Evolutionary conservation across 305 asterid genomes (phyloP).

Genomic region (Fraxinus floribunda): DNA sequence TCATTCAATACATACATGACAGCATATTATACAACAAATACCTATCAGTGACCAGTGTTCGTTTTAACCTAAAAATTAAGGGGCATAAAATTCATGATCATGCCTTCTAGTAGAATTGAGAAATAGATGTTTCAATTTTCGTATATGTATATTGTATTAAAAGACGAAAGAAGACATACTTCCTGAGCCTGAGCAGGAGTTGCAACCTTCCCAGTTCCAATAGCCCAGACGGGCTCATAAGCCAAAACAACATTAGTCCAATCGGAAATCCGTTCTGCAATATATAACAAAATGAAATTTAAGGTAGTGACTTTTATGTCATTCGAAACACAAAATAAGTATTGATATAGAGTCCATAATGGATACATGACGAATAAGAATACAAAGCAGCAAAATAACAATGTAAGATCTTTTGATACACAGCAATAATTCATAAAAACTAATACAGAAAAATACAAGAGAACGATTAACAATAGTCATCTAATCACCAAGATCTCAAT

Average conservation of each 20-base stretch:
- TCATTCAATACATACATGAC: neutral
- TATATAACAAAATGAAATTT: slow-evolving; percentile 8
- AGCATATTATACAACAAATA: neutral
- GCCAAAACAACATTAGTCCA: slow-evolving; percentile 91
- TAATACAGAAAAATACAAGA: neutral
- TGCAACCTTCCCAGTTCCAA: slow-evolving; percentile 98
- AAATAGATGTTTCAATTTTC: neutral
- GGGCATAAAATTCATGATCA: neutral
- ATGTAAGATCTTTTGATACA: neutral
- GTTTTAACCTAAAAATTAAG: neutral
- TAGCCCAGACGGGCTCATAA: slow-evolving; percentile 99
- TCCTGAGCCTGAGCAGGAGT: slow-evolving; percentile 97
- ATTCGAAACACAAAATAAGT: neutral
- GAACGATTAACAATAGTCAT: neutral
- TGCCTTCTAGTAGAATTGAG: neutral
- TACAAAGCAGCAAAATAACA: neutral
- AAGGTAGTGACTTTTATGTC: neutral
- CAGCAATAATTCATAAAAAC: neutral
- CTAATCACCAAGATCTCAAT: neutral
- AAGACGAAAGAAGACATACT: slow-evolving; percentile 16
- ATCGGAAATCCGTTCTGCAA: slow-evolving; percentile 63
- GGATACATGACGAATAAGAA: neutral
- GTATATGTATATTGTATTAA: neutral
- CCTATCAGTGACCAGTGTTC: neutral
- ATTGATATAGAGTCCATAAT: neutral